A percentile compares a stretch with the other conserved stretches of the same genome.
These are phyloP conservation scores for Tuber microsphaerosporum DNA, from an alignment of 495 filamentous ascomycete genomes.

Conservation along the genomic window DNA sequence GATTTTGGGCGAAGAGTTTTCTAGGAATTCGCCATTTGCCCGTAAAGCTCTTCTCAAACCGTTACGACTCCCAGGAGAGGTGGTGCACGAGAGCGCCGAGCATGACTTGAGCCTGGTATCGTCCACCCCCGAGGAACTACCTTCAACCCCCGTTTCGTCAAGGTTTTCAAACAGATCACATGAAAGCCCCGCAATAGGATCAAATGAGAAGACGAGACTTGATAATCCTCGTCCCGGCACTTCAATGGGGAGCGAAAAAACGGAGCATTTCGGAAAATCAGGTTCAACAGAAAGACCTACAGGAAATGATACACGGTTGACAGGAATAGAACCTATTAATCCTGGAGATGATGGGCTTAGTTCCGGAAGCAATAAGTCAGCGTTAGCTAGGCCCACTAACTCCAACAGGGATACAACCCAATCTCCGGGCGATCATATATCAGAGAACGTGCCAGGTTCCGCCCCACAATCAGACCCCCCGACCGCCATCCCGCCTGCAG, in stretches of 20 bases:
- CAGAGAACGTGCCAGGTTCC: neutral
- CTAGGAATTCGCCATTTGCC: neutral
- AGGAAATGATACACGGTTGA: neutral
- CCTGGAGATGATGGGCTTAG: neutral
- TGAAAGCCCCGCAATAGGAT: neutral
- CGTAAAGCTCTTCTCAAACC: neutral
- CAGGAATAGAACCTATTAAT: neutral
- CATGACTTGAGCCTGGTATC: neutral
- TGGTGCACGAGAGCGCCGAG: neutral
- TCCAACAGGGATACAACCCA: neutral
- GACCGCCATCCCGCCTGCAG: neutral
- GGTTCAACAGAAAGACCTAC: neutral
- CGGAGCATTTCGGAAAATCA: neutral
- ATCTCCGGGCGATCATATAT: neutral
- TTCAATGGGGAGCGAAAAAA: neutral
- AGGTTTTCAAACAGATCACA: neutral
- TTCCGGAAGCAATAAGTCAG: neutral
- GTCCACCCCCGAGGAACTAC: neutral
- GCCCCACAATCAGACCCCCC: neutral
- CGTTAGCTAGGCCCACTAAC: neutral
- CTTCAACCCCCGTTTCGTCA: neutral
- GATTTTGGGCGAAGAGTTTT: slow-evolving; percentile 1
- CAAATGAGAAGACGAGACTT: neutral
- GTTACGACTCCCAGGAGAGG: neutral
- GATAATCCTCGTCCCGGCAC: neutral